Evolutionary conservation across 805 yeast genomes (phyloP).

Genomic region (Cyberlindnera xishuangbannaensis): DNA sequence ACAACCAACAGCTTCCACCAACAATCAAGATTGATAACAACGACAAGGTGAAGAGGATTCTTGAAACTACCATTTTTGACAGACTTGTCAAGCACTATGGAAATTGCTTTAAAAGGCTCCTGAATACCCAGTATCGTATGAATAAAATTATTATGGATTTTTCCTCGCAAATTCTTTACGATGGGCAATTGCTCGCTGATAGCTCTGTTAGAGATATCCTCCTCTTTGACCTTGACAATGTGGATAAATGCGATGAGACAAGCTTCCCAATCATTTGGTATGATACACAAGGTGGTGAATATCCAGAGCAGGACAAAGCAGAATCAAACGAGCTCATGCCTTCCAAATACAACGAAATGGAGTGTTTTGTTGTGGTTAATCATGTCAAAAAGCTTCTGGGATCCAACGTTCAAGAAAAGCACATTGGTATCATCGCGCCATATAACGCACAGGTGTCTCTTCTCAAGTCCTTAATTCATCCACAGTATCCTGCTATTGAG

Average conservation of each 20-base stretch:
- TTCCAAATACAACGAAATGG: constrained; percentile 76
- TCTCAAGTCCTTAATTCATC: constrained; percentile 27
- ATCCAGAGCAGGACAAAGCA: constrained; percentile 49
- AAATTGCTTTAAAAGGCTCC: constrained; percentile 43
- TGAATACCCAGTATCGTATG: constrained; percentile 87
- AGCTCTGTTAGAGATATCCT: constrained; percentile 45
- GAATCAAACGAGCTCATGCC: constrained; percentile 29
- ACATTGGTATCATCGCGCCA: constrained; percentile 86
- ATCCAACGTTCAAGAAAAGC: constrained; percentile 45
- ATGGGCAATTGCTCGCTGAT: constrained; percentile 56
- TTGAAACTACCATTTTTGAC: constrained; percentile 76
- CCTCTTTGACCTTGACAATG: constrained; percentile 50
- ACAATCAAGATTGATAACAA: constrained; percentile 60
- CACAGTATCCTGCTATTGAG: constrained; percentile 44
- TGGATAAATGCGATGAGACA: constrained; percentile 49
- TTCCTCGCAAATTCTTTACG: constrained; percentile 64
- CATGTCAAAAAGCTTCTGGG: constrained; percentile 50
- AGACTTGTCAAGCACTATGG: constrained; percentile 52
- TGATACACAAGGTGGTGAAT: constrained; percentile 91
- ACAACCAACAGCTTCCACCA: constrained; percentile 88
- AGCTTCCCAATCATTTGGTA: constrained; percentile 64
- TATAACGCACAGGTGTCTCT: constrained; percentile 80
- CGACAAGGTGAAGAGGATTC: constrained; percentile 33
- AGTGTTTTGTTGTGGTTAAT: constrained; percentile 51
- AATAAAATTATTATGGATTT: constrained; percentile 71